Conservation (phyloP, 805 yeast species). For the Pichia nakasei region DNA sequence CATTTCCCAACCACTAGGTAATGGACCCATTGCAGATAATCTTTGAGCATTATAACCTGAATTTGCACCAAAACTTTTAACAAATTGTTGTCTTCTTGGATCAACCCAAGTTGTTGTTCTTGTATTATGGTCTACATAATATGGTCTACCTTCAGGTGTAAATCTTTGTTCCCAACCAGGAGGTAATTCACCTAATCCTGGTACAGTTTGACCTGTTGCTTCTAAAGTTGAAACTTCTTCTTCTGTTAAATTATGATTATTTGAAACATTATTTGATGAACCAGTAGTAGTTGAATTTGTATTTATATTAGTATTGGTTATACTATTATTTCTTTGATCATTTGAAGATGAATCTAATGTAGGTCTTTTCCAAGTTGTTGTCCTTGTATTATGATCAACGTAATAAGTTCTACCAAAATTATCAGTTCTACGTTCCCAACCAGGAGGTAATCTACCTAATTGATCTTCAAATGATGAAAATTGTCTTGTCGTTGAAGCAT, state of each 20-base stretch:
- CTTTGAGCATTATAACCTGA: slow-evolving; percentile 97
- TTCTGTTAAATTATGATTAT: slow-evolving; percentile 19
- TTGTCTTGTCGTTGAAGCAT: slow-evolving; percentile 39
- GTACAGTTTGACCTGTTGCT: slow-evolving; percentile 81
- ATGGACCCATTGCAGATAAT: slow-evolving; percentile 92
- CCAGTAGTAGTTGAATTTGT: slow-evolving; percentile 32
- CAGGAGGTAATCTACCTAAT: slow-evolving; percentile 91
- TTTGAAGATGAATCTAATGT: slow-evolving; percentile 53
- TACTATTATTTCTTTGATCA: slow-evolving; percentile 35
- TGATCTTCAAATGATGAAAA: slow-evolving; percentile 95
- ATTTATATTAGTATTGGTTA: slow-evolving; percentile 39
- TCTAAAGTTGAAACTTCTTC: slow-evolving; percentile 41
- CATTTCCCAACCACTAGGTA: slow-evolving; percentile 99
- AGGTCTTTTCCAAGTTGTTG: slow-evolving; percentile 99
- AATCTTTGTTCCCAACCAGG: slow-evolving; percentile 99
- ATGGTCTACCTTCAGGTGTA: slow-evolving; percentile 97
- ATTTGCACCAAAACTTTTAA: slow-evolving; percentile 84
- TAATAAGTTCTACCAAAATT: slow-evolving; percentile 95
- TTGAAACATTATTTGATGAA: slow-evolving; percentile 27
- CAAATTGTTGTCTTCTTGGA: slow-evolving; percentile 97
- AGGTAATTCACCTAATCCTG: slow-evolving; percentile 94
- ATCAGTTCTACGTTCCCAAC: slow-evolving; percentile 98
- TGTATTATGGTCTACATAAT: slow-evolving; percentile 98
- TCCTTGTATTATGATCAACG: slow-evolving; percentile 95
- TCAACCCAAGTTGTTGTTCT: slow-evolving; percentile 99